A percentile compares a stretch with the other conserved stretches of the same genome.
Conservation (phyloP, 2,329 filamentous ascomycete genomes). For the Pseudogymnoascus sp. region DNA sequence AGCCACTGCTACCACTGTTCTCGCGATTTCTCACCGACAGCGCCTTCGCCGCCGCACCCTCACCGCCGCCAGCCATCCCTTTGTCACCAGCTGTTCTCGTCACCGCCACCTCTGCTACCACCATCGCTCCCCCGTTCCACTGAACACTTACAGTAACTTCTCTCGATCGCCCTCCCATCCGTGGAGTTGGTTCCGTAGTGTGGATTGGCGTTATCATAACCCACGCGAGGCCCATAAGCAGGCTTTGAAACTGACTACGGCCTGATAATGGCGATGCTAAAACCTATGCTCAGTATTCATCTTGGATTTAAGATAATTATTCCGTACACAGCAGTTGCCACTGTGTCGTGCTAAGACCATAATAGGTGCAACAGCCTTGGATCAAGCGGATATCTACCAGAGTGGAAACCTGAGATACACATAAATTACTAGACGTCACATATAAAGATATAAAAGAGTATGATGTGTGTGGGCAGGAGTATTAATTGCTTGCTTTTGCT, state of each 20-base stretch:
- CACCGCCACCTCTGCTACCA: background rate
- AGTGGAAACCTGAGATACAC: background rate
- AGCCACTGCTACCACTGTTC: too few species aligned
- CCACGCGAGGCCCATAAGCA: background rate
- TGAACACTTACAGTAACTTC: background rate
- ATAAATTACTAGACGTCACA: background rate
- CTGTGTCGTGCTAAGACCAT: background rate
- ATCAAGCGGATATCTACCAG: background rate
- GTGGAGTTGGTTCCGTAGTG: background rate
- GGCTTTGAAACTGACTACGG: too few species aligned
- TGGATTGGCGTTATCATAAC: background rate
- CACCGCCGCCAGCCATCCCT: background rate
- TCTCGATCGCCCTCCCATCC: background rate
- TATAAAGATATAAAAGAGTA: background rate
- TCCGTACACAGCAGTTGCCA: background rate
- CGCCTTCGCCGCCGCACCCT: background rate
- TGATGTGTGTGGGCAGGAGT: background rate
- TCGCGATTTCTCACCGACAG: background rate
- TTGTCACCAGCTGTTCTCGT: background rate
- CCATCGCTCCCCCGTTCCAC: background rate
- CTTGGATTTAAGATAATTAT: background rate
- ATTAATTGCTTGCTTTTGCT: slow-evolving; percentile 3
- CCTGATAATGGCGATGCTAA: too few species aligned
- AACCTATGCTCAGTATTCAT: background rate
- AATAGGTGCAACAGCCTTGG: background rate